phyloP scores from a whole-genome alignment of 2,329 filamentous ascomycete genomes.

The Massarina eburnea region DNA sequence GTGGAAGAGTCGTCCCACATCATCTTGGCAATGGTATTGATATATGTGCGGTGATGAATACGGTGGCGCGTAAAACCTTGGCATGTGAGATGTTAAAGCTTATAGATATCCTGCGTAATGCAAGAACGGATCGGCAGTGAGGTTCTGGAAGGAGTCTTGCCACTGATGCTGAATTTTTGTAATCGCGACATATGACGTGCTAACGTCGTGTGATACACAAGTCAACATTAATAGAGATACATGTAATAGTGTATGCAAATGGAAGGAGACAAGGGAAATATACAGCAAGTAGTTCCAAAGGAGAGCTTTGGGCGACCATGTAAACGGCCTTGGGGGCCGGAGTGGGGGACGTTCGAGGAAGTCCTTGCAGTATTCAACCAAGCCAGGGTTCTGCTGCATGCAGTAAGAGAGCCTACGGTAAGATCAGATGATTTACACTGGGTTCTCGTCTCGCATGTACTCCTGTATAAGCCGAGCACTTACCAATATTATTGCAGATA shows the following conservation, averaged over 20 bases:
- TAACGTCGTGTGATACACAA: not conserved
- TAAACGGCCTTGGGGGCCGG: not conserved
- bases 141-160: not conserved
- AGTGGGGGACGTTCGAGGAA: conserved; percentile 8
- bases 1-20: not conserved
- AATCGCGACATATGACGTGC: not conserved
- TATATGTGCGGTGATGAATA: not conserved
- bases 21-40: not conserved
- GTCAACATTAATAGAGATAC: not conserved
- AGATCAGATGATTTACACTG: conserved; percentile 3
- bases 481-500: not conserved
- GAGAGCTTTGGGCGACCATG: not conserved
- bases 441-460: not conserved
- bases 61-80: not conserved
- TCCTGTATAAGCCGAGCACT: not conserved
- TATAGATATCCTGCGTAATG: not conserved
- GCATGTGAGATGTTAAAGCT: not conserved
- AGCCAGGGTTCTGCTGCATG: conserved; percentile 5
- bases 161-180: not conserved
- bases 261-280: conserved; percentile 10
- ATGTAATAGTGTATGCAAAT: not conserved
- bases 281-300: not conserved
- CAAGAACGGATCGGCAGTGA: not conserved
- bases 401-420: not conserved
- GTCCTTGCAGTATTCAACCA: conserved; percentile 1